Conservation (phyloP, 2,329 filamentous ascomycete genomes). For the Cordyceps pruinosa region DNA sequence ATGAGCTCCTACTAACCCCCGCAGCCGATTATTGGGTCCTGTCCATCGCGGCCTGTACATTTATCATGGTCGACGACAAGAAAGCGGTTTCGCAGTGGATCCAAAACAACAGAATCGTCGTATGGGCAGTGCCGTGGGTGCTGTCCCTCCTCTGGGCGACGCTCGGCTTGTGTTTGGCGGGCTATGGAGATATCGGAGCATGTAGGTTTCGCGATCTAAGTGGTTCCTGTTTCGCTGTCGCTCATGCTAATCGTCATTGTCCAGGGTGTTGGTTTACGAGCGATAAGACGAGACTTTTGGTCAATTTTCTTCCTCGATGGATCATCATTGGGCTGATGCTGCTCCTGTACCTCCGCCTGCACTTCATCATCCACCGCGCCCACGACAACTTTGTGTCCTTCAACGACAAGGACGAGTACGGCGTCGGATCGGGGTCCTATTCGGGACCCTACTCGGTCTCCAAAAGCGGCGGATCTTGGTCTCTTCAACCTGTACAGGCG, state of each 20-base stretch:
- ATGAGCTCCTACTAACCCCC: background rate
- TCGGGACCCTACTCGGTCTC: constrained; percentile 8
- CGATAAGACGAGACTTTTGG: constrained; percentile 29
- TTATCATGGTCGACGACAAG: constrained; percentile 32
- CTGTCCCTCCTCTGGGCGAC: constrained; percentile 30
- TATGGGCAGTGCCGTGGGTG: constrained; percentile 31
- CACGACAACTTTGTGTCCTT: constrained; percentile 28
- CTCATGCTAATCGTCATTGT: background rate
- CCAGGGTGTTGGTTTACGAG: constrained; percentile 30
- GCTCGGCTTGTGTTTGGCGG: constrained; percentile 23
- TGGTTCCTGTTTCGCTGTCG: background rate
- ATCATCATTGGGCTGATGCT: constrained; percentile 32
- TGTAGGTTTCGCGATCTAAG: constrained; percentile 14
- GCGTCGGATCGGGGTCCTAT: background rate
- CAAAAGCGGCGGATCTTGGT: constrained; percentile 17
- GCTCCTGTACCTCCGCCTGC: constrained; percentile 31
- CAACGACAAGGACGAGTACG: constrained; percentile 16
- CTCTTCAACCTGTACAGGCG: constrained; percentile 13
- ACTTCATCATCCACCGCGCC: constrained; percentile 32
- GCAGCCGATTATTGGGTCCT: constrained; percentile 36
- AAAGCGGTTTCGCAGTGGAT: constrained; percentile 30
- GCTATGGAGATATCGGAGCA: constrained; percentile 29
- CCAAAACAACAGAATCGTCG: constrained; percentile 25
- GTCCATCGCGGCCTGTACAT: constrained; percentile 34
- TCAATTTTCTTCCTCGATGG: constrained; percentile 37